phyloP scores from a whole-genome alignment of 495 filamentous ascomycete species.

The Oleoguttula mirabilis region DNA sequence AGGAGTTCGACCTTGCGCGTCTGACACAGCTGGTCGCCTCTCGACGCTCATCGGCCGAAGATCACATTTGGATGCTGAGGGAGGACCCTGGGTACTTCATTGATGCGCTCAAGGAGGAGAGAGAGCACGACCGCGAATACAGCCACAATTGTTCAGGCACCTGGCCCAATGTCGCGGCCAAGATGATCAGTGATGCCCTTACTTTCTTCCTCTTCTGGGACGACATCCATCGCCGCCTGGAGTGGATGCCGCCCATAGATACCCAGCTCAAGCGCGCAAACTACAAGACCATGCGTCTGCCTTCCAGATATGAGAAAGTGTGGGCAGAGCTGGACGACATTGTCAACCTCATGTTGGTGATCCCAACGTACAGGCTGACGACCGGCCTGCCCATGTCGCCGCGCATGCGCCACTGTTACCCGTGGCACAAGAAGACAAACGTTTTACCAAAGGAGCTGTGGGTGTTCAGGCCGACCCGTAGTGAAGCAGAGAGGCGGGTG shows the following conservation, averaged over 20 bases:
- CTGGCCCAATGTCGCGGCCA: conserved; percentile 10
- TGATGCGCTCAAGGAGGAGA: conserved; percentile 23
- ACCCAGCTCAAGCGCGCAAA: conserved; percentile 1
- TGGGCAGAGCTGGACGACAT: conserved; percentile 9
- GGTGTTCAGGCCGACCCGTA: neutral
- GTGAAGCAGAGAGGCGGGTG: conserved; percentile 1
- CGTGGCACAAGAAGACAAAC: neutral
- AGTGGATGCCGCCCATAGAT: conserved; percentile 1
- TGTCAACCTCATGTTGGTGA: neutral
- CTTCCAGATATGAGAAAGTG: neutral
- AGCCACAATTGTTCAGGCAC: conserved; percentile 6
- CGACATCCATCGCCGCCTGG: neutral
- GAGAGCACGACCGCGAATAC: conserved; percentile 31
- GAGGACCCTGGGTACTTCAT: conserved; percentile 45
- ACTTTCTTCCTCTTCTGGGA: conserved; percentile 6
- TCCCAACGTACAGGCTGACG: neutral
- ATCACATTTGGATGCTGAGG: conserved; percentile 42
- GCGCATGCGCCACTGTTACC: conserved; percentile 5
- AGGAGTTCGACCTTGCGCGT: conserved; percentile 30
- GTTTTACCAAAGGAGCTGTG: neutral
- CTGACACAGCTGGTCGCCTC: conserved; percentile 33
- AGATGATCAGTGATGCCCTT: conserved; percentile 3
- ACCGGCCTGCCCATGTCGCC: conserved; percentile 1
- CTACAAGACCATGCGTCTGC: neutral
- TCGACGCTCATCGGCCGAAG: conserved; percentile 30